Percentiles rank a stretch among this genome's conserved stretches.
Evolutionary conservation across 2,329 filamentous ascomycete species (phyloP).

Genomic region (Penicillium sclerotiorum): DNA sequence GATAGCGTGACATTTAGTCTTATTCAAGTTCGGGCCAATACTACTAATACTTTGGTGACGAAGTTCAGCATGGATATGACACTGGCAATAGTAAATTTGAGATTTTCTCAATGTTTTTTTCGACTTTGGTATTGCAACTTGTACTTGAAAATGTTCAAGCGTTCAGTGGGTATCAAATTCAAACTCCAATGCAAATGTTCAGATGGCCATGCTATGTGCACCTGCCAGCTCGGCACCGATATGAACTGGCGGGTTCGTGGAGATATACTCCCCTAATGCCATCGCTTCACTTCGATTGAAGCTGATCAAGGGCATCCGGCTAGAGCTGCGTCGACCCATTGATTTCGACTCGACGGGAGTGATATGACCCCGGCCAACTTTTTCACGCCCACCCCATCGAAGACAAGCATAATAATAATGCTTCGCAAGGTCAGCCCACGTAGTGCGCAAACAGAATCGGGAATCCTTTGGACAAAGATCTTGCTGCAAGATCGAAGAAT

Average conservation of each 20-base stretch:
- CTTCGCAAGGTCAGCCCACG: constrained; percentile 32
- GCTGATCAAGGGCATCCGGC: constrained; percentile 26
- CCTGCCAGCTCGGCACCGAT: neutral
- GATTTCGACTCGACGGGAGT: too few relatives aligned
- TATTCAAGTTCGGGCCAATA: neutral
- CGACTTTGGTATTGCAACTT: too few relatives aligned
- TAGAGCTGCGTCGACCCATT: neutral
- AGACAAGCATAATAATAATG: constrained; percentile 39
- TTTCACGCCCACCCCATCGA: constrained; percentile 13
- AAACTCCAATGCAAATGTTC: too few relatives aligned
- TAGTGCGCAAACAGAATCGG: constrained; percentile 26
- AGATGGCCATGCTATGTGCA: too few relatives aligned
- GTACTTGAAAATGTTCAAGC: too few relatives aligned
- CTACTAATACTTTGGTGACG: neutral
- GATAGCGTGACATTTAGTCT: constrained; percentile 13
- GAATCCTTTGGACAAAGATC: constrained; percentile 15
- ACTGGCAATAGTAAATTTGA: neutral
- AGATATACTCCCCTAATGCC: constrained; percentile 19
- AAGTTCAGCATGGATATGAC: neutral
- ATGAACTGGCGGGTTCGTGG: constrained; percentile 9
- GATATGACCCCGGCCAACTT: too few relatives aligned
- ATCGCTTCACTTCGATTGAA: constrained; percentile 32
- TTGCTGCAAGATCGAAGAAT: constrained; percentile 26
- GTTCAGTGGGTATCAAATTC: too few relatives aligned
- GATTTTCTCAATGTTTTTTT: too few relatives aligned